Evolutionary conservation across 177 flowering plant genomes (phyloP), one percentile per base, ranked within the genome.

Genomic region (Tripterygium wilfordii): DNA sequence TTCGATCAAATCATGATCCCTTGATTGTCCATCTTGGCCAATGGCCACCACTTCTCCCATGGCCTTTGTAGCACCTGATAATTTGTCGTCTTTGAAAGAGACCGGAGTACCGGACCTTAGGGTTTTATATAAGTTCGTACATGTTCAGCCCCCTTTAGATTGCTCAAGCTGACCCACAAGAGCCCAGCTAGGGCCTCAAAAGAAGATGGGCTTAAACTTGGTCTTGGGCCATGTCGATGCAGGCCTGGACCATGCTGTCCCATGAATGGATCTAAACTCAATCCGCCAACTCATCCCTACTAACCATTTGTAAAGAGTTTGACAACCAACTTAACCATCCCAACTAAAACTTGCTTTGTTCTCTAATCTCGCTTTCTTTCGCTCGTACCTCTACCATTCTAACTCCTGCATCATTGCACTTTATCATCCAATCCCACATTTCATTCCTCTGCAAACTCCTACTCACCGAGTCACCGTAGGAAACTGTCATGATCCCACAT

Each of bases 401-500:
- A 22, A 79, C 58, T 10, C 90, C 95, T 0, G 80, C 85, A 52
- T 83, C 90, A 22, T 80, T 82, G 39, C 80, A 72, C 54, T 72
- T 85, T 47, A 80, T 46, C 67, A 31, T 68, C 88, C 95, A 82
- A 3, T 62, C 60, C 22, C 70, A 83, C 20, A 67, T 66, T 0
- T 53, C 49, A 5, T 50, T 53, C 53, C 49, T 69, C 49, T 38
- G 16, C 27, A 84, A 44, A 54, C 88, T 55, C 30, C 88, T 88
- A 0, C 75, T 74, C 30, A 74, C 61, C 1, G 60, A n/a, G n/a
- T n/a, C n/a, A n/a, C n/a, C n/a, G n/a, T n/a, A n/a, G n/a, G n/a
- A n/a, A n/a, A n/a, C n/a, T n/a, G n/a, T n/a, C n/a, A n/a, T n/a
- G n/a, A n/a, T n/a, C n/a, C n/a, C n/a, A n/a, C n/a, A n/a, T n/a